A percentile compares a stretch with the other conserved stretches of the same genome.
phyloP scores from a whole-genome alignment of 2,329 filamentous ascomycete genomes.

The Colletotrichum melonis region DNA sequence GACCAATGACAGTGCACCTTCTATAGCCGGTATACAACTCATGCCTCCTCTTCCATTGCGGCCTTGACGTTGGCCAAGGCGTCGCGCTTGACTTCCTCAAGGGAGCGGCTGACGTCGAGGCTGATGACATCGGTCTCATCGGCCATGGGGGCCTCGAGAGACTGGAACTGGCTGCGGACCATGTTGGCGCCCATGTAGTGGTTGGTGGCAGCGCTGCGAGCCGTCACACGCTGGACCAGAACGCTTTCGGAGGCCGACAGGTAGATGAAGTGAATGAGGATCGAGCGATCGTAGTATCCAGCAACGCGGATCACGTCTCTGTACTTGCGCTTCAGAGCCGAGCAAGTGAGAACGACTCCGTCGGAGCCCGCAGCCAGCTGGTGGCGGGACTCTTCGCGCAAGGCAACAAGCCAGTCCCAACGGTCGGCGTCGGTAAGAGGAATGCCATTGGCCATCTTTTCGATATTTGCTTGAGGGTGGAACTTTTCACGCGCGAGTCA shows the following conservation, averaged over 20 bases:
- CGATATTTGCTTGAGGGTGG: constrained; percentile 81
- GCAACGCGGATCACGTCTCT: constrained; percentile 89
- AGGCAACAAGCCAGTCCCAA: constrained; percentile 93
- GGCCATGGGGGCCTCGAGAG: constrained; percentile 81
- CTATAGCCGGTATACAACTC: not conserved
- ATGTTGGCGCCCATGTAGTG: constrained; percentile 98
- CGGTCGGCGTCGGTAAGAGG: constrained; percentile 93
- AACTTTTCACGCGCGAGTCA: constrained; percentile 63
- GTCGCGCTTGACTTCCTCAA: constrained; percentile 70
- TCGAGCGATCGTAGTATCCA: constrained; percentile 77
- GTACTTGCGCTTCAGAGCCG: constrained; percentile 96
- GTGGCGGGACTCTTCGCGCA: constrained; percentile 75
- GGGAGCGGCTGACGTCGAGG: constrained; percentile 72
- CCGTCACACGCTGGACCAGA: constrained; percentile 79
- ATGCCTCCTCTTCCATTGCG: constrained; percentile 55
- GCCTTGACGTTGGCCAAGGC: constrained; percentile 68
- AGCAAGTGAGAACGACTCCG: constrained; percentile 95
- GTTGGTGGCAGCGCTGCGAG: constrained; percentile 67
- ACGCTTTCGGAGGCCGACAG: constrained; percentile 82
- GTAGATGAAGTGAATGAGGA: constrained; percentile 93
- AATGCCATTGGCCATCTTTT: constrained; percentile 88
- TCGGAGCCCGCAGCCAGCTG: constrained; percentile 66
- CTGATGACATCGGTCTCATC: constrained; percentile 79
- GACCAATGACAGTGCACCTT: constrained; percentile 11
- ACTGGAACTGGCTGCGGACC: constrained; percentile 92